Base-by-base conservation (phyloP, 2,329 filamentous ascomycete species). In the Penicillium sp. region DNA sequence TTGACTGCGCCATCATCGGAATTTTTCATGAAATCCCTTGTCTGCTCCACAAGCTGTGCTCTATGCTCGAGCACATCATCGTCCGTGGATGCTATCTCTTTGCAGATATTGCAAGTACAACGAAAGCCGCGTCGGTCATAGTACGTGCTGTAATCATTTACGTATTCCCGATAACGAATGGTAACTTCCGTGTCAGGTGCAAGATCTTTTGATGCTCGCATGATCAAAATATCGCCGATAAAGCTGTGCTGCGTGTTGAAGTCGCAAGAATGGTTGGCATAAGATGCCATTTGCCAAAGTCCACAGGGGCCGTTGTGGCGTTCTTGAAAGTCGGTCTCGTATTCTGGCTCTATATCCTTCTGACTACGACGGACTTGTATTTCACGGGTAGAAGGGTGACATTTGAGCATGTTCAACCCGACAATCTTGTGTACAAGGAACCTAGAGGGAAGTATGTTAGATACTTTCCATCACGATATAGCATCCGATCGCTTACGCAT, bases 221-320 rank as follows among this genome's bases (percentile, higher is more conserved):
- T 40, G 10, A 84, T 73, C 55, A 76, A 71, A 71, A 85, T 75
- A 59, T 85, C 81, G 1, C 83, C 81, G 21, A 85, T 81, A 63
- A 83, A 83, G 2, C 75, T 65, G 14, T 78, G 77, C 0, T 51
- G 56, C n/a, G 74, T 75, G 56, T 83, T 85, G 14, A 64, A 62
- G 4, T 73, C 29, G 62, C 83, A 85, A 10, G 73, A 74, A 56
- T 85, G 82, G 53, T 86, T 85, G 59, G 83, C 76, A 48, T 72
- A 70, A 0, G 82, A 81, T 2, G 80, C 77, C 0, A 70, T 54
- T 2, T 71, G 54, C 81, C 82, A 86, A 14, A 83, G 51, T 0
- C 81, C 81, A 21, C 59, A 45, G 4, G n/a, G 24, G 14, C 13
- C 13, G 1, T 29, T 2, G 5, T 28, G 40, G 7, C 5, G n/a